Conservation (phyloP, 2,329 filamentous ascomycete species). For the Lachnellula cervina region DNA sequence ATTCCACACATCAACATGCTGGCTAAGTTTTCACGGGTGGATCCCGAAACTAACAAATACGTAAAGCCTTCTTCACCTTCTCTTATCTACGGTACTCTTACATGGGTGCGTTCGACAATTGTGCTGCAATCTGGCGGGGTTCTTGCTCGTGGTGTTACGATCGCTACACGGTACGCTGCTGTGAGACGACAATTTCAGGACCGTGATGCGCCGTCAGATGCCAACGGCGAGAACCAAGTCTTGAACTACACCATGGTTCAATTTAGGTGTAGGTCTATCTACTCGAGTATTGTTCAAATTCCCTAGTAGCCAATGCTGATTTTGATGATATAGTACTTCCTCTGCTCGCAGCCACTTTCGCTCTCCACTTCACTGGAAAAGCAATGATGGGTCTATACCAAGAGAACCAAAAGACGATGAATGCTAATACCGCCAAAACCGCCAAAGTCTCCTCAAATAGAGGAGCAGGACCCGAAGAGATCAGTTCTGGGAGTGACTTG, state of each 20-base stretch:
- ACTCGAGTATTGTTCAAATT: background rate
- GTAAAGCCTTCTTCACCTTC: conserved; percentile 60
- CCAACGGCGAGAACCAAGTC: conserved; percentile 65
- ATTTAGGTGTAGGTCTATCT: conserved; percentile 42
- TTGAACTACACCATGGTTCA: conserved; percentile 81
- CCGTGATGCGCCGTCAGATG: conserved; percentile 55
- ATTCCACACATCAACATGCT: conserved; percentile 72
- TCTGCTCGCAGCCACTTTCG: conserved; percentile 67
- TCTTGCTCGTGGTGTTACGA: conserved; percentile 71
- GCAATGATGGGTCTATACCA: conserved; percentile 71
- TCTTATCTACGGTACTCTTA: conserved; percentile 70
- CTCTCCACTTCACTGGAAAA: conserved; percentile 74
- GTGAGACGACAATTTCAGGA: conserved; percentile 77
- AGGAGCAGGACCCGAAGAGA: conserved; percentile 63
- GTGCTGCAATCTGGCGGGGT: conserved; percentile 68
- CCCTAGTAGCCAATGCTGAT: background rate
- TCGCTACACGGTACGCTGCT: conserved; percentile 69
- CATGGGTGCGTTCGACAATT: conserved; percentile 69
- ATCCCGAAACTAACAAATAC: conserved; percentile 65
- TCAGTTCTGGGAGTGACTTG: conserved; percentile 59
- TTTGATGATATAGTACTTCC: conserved; percentile 47
- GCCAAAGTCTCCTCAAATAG: conserved; percentile 40
- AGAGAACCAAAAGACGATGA: conserved; percentile 66
- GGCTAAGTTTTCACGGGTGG: conserved; percentile 63
- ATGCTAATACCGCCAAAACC: conserved; percentile 36